phyloP scores from a whole-genome alignment of 108 stramenopile species.

The Nannochloropsis salina region DNA sequence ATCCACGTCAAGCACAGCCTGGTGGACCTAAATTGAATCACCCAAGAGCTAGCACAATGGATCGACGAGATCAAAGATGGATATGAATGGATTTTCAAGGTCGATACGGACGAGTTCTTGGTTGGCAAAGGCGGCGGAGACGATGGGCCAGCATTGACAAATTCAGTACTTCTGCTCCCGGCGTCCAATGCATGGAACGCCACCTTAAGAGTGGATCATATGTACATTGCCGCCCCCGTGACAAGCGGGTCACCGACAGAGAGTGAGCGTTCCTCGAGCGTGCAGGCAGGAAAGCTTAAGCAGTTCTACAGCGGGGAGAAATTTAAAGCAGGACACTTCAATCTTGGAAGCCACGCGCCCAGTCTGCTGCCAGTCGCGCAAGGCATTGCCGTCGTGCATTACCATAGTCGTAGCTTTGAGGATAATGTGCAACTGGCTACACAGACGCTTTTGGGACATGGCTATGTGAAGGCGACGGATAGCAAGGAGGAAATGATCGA shows the following conservation, averaged over 20 bases:
- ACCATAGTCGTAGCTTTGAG: too few species aligned
- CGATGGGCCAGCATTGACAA: not conserved
- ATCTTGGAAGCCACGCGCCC: too few species aligned
- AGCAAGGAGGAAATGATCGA: too few species aligned
- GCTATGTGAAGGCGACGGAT: too few species aligned
- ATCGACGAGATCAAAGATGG: not conserved
- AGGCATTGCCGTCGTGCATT: too few species aligned
- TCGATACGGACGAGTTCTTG: not conserved
- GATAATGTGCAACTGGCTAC: too few species aligned
- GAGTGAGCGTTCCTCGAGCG: not conserved
- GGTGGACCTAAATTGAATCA: not conserved
- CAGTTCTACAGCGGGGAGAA: not conserved
- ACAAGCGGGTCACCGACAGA: not conserved
- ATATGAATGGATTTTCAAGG: not conserved
- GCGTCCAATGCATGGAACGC: not conserved
- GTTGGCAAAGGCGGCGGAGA: not conserved
- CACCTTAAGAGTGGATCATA: not conserved
- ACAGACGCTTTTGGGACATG: too few species aligned
- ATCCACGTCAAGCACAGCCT: slow-evolving; percentile 5
- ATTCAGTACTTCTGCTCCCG: not conserved
- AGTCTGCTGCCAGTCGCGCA: too few species aligned
- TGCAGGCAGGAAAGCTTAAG: not conserved
- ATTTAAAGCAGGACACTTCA: too few species aligned
- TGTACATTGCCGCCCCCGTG: not conserved
- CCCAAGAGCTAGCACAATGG: not conserved